Evolutionary conservation across 192 early-diverging fungal genomes (phyloP).

Genomic region (Rhizoclosmatium globosum): DNA sequence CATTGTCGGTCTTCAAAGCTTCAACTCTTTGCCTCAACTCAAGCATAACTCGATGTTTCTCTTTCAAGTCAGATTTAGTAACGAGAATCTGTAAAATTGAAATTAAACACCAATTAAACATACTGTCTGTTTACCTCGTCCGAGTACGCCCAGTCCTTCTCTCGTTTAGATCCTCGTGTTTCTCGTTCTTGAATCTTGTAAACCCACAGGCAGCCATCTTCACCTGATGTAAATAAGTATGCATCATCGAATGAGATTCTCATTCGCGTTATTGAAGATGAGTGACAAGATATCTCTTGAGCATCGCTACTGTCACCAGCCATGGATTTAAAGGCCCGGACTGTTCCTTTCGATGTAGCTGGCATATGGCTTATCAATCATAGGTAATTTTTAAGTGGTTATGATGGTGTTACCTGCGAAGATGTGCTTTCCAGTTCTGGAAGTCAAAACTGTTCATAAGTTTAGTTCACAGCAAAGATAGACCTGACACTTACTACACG

Average conservation of each 20-base stretch:
- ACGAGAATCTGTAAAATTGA: conserved; percentile 54
- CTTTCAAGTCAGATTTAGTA: conserved; percentile 57
- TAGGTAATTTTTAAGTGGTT: neutral
- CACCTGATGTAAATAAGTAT: conserved; percentile 57
- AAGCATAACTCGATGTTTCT: conserved; percentile 48
- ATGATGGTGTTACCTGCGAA: conserved; percentile 38
- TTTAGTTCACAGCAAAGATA: neutral
- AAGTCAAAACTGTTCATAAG: conserved; percentile 30
- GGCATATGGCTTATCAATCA: neutral
- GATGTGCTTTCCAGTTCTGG: conserved; percentile 42
- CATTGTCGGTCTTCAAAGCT: conserved; percentile 60
- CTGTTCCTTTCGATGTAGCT: conserved; percentile 49
- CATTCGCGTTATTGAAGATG: conserved; percentile 47
- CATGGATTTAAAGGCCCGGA: conserved; percentile 56
- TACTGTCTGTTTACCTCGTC: conserved; percentile 57
- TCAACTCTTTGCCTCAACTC: conserved; percentile 58
- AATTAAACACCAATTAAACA: neutral
- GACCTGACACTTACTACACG: conserved; percentile 26
- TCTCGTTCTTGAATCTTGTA: conserved; percentile 59
- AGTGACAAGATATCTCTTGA: conserved; percentile 49
- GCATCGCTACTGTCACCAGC: conserved; percentile 42
- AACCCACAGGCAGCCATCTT: conserved; percentile 62
- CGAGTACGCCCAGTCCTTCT: conserved; percentile 57
- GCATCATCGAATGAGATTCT: conserved; percentile 58
- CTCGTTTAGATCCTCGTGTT: conserved; percentile 45